Conservation (phyloP, 805 yeast species). For the Ogataea nakhonphanomensis region DNA sequence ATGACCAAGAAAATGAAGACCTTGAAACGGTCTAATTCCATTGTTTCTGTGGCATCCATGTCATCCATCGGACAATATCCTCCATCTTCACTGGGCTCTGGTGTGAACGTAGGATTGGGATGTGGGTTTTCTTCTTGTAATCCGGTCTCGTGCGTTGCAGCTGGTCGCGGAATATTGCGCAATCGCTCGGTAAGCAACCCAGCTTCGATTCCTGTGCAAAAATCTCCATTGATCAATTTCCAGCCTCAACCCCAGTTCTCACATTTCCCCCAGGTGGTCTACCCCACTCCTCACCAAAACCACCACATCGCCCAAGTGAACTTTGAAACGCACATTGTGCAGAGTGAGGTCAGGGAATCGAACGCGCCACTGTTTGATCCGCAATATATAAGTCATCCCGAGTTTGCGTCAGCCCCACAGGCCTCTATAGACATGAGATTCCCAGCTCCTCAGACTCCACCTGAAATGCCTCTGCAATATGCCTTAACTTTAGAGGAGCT, state of each 20-base stretch:
- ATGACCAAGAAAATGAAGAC: conserved; percentile 28
- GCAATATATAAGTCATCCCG: conserved; percentile 9
- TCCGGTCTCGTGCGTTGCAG: not conserved
- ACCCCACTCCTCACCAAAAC: too few species aligned
- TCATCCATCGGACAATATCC: conserved; percentile 21
- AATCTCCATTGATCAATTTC: conserved; percentile 7
- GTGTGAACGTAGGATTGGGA: conserved; percentile 4
- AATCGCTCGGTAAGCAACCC: conserved; percentile 21
- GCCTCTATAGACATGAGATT: conserved; percentile 15
- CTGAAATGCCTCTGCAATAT: not conserved
- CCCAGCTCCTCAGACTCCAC: not conserved
- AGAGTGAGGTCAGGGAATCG: too few species aligned
- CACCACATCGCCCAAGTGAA: too few species aligned
- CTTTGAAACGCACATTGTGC: conserved; percentile 1
- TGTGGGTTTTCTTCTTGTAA: conserved; percentile 11
- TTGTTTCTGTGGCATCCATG: conserved; percentile 26
- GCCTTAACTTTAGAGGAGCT: conserved; percentile 19
- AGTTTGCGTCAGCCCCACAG: conserved; percentile 8
- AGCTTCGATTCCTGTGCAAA: conserved; percentile 6
- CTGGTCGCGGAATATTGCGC: conserved; percentile 9
- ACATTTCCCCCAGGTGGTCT: too few species aligned
- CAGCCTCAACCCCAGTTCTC: too few species aligned
- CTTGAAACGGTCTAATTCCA: conserved; percentile 28
- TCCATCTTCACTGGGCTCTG: conserved; percentile 11
- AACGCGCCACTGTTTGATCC: conserved; percentile 17